These are phyloP conservation scores for Pythium guiyangense DNA, from an alignment of 352 stramenopile species.

Conservation along the genomic window DNA sequence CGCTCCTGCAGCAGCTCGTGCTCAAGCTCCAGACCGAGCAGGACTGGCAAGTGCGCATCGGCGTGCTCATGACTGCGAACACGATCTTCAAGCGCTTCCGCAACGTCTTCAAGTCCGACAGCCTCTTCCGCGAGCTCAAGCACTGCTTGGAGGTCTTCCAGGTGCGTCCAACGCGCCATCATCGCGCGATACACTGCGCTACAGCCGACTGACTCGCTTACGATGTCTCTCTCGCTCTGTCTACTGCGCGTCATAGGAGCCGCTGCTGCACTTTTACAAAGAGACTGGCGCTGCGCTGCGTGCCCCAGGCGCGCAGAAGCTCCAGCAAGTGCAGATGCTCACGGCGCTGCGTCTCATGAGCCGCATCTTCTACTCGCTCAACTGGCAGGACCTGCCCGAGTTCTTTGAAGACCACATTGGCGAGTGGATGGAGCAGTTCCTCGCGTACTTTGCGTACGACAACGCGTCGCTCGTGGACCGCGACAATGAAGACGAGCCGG, in stretches of 20 bases:
- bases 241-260: conserved; percentile 32
- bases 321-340: conserved; percentile 71
- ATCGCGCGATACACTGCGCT: conserved; percentile 10
- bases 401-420: conserved; percentile 99
- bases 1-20: conserved; percentile 93
- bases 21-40: conserved; percentile 86
- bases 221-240: too few species aligned
- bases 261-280: conserved; percentile 74
- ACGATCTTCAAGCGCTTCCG: conserved; percentile 98
- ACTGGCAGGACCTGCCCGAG: conserved; percentile 98
- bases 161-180: too few species aligned
- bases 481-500: conserved; percentile 90
- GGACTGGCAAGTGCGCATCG: conserved; percentile 92
- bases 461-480: conserved; percentile 90
- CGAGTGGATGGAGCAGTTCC: conserved; percentile 96
- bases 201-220: background rate
- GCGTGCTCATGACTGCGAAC: conserved; percentile 97
- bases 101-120: conserved; percentile 96
- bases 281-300: conserved; percentile 54
- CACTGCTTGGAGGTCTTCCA: conserved; percentile 94
- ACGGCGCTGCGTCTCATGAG: conserved; percentile 88
- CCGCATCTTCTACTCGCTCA: conserved; percentile 98
- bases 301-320: conserved; percentile 24
- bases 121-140: conserved; percentile 93
- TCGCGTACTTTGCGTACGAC: conserved; percentile 93